Base-by-base conservation (phyloP, 179 eudicot species). In the Spinacia oleracea region DNA sequence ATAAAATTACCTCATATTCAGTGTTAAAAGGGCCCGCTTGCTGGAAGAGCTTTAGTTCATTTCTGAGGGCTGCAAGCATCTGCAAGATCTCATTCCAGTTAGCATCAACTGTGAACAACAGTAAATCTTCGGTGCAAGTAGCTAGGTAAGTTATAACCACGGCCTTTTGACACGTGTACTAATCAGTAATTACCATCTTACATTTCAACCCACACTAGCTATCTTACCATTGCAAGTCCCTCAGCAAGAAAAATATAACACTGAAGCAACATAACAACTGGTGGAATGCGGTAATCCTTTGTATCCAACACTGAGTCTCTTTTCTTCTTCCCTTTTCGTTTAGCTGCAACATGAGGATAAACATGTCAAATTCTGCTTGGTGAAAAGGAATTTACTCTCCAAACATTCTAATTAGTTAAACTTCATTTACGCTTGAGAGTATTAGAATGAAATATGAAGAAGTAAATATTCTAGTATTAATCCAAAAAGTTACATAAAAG, bases 51-150 rank as follows among this genome's bases (percentile, higher is more conserved):
- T 90, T 87, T 64, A 84, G 84, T 82, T 96, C 98, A 85, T 93
- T 93, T 83, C 92, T 87, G 78, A 96, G 82, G 48, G 96, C 93
- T 72, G 98, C 98, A 85, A 96, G 89, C 96, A 93, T 91, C 99
- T 96, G 89, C 85, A 78, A 81, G 66, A 74, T 72, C 70, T n/a
- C 68, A 75, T 63, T 38, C 67, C 46, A 48, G 60, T 84, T 51
- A 82, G 65, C 31, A 55, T 14, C 21, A 77, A 45, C 55, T 58
- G 67, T 40, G 72, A 8, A 12, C 38, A 62, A 72, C 32, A 42
- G 56, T 31, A 27, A 58, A 4, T 51, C 12, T 18, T 10, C 8
- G 34, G 9, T 42, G 21, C 23, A 12, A 21, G 42, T n/a, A 27
- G 29, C 42, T 7, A 29, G 14, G 8, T 27, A 32, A 38, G 40